Evolutionary conservation across 208 protist genomes (phyloP).

Genomic region (Tritrichomonas foetus): DNA sequence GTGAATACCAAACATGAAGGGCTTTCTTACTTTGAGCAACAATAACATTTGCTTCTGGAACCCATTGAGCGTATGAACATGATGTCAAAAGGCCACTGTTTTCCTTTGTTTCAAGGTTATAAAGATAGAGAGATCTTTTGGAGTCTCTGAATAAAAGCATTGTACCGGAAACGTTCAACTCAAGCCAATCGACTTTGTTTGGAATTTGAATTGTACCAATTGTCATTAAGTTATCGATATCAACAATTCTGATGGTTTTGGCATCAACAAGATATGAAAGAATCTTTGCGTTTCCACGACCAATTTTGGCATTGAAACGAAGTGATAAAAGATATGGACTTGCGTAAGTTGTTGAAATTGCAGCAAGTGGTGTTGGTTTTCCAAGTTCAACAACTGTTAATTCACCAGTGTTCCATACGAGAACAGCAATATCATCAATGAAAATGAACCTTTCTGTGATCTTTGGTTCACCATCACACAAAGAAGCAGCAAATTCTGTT

Average conservation of each 20-base stretch:
- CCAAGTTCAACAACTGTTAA: background rate
- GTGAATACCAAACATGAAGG: background rate
- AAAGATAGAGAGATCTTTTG: background rate
- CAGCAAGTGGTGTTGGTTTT: background rate
- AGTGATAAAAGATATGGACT: background rate
- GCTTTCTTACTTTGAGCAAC: slow-evolving; percentile 16
- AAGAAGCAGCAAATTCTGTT: background rate
- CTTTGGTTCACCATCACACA: background rate
- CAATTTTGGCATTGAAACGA: background rate
- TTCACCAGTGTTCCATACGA: no score
- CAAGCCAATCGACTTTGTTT: background rate
- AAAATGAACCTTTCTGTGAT: background rate
- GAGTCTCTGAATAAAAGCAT: slow-evolving; percentile 18
- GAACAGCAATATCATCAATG: slow-evolving; percentile 16
- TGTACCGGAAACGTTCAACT: slow-evolving; percentile 25
- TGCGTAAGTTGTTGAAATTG: background rate
- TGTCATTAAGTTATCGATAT: background rate
- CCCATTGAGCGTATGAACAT: background rate
- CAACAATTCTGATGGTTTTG: background rate
- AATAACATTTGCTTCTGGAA: slow-evolving; percentile 23
- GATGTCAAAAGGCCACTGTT: background rate
- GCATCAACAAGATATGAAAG: background rate
- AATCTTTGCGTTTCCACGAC: background rate
- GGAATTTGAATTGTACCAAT: background rate
- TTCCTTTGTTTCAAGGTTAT: background rate